phyloP scores from a whole-genome alignment of 2,329 filamentous ascomycete species.

The Colletotrichum gigasporum region DNA sequence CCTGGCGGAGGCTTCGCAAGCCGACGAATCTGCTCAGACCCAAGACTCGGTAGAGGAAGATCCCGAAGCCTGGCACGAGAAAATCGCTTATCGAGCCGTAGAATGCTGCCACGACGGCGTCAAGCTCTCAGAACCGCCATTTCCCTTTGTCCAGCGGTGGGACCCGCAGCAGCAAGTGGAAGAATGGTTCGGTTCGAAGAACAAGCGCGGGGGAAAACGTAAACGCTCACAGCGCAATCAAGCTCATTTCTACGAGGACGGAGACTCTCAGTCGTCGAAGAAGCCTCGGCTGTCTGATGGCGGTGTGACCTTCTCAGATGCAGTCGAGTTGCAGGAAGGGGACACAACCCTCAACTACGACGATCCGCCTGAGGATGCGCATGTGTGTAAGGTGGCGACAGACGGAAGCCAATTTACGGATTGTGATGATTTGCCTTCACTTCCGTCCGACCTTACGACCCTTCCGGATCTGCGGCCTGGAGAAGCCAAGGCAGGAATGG shows the following conservation, averaged over 20 bases:
- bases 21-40: not conserved
- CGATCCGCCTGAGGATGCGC: slow-evolving; percentile 37
- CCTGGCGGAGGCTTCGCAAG: slow-evolving; percentile 25
- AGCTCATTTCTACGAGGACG: slow-evolving; percentile 49
- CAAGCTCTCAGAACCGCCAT: slow-evolving; percentile 79
- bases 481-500: slow-evolving; percentile 65
- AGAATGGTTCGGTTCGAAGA: slow-evolving; percentile 43
- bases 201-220: slow-evolving; percentile 53
- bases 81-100: slow-evolving; percentile 79
- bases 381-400: slow-evolving; percentile 37
- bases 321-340: slow-evolving; percentile 18
- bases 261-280: slow-evolving; percentile 25
- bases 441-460: slow-evolving; percentile 65
- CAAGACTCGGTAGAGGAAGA: slow-evolving; percentile 49
- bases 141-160: slow-evolving; percentile 91
- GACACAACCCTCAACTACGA: slow-evolving; percentile 53
- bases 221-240: slow-evolving; percentile 59
- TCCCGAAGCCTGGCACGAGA: slow-evolving; percentile 75
- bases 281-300: slow-evolving; percentile 17
- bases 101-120: slow-evolving; percentile 82
- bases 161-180: slow-evolving; percentile 73
- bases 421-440: slow-evolving; percentile 68
- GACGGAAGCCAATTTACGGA: slow-evolving; percentile 56
- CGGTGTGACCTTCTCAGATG: slow-evolving; percentile 16
- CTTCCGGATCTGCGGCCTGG: slow-evolving; percentile 60